Evolutionary conservation across 345 rosid species (phyloP), one percentile per base, ranked within the genome.

Genomic region (Rhizophora apiculata): DNA sequence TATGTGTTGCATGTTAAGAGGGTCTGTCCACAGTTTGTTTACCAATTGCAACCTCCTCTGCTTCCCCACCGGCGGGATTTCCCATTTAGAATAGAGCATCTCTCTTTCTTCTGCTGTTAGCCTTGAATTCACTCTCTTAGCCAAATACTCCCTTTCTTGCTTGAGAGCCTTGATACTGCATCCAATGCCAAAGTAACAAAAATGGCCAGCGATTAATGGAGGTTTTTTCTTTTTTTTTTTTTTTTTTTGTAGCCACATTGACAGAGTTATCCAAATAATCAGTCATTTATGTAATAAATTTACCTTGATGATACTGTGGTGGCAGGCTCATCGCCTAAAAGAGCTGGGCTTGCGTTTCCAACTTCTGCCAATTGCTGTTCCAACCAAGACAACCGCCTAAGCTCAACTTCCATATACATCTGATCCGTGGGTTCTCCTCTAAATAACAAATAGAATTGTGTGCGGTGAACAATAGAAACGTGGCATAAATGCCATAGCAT

Each of bases 401-500:
- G 88, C 82, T 94, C 98, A 13, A 91, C 98, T 75, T 94, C 98
- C 86, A 94, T 80, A 67, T 94, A 94, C 70, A 94, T 91, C 81
- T 89, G 87, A 74, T 94, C 96, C 6, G 87, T 77, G 10, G 88
- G 87, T 10, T 94, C 97, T 76, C 98, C 97, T 73, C 74, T 81
- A 74, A 94, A 94, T 48, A 94, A 51, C 86, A 88, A 75, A 76
- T 85, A 94, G 71, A 94, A 94, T 37, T 91, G 97, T 31, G 97
- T 91, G 32, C 96, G 88, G 70, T 91, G 98, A 29, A 94, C 73
- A n/a, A 91, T 77, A 22, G 98, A 88, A 64, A 89, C 95, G 74
- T 94, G 98, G 82, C 98, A 94, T 62, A 94, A 74, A 75, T 94
- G 97, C 98, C 98, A 94, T 73, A 94, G 74, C 98, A 94, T 94